A percentile compares a stretch with the other conserved stretches of the same genome.
Conservation (phyloP, 2,329 filamentous ascomycete species). For the Fusarium heterosporum region DNA sequence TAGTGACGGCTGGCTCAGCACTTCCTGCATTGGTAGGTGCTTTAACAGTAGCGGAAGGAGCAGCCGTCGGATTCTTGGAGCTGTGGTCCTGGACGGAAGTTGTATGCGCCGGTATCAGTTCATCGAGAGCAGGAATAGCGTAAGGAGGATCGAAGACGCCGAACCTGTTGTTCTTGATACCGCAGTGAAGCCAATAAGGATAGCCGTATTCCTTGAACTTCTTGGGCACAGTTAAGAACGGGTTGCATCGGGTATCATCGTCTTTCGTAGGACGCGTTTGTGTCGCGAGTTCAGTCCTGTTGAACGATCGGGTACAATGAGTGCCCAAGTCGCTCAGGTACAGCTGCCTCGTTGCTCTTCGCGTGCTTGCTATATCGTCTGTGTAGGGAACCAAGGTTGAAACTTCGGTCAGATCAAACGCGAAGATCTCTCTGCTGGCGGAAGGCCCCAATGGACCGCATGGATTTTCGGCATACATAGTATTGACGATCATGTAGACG, state of each 20-base stretch:
- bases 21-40: background rate
- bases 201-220: background rate
- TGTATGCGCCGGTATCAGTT: background rate
- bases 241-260: background rate
- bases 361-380: background rate
- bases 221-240: background rate
- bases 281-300: background rate
- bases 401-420: background rate
- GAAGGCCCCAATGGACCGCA: background rate
- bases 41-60: background rate
- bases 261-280: background rate
- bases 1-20: background rate
- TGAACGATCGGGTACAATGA: conserved; percentile 1
- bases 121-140: background rate
- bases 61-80: background rate
- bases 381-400: conserved; percentile 1
- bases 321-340: background rate
- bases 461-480: background rate
- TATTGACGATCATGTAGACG: background rate
- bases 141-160: conserved; percentile 1
- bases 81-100: background rate
- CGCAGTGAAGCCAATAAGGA: conserved; percentile 1
- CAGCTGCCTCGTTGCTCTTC: background rate
- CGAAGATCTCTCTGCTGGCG: background rate
- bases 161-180: background rate